A percentile compares a stretch with the other conserved stretches of the same genome.
Conservation (phyloP, 148 eudicot species). For the Silene latifolia region DNA sequence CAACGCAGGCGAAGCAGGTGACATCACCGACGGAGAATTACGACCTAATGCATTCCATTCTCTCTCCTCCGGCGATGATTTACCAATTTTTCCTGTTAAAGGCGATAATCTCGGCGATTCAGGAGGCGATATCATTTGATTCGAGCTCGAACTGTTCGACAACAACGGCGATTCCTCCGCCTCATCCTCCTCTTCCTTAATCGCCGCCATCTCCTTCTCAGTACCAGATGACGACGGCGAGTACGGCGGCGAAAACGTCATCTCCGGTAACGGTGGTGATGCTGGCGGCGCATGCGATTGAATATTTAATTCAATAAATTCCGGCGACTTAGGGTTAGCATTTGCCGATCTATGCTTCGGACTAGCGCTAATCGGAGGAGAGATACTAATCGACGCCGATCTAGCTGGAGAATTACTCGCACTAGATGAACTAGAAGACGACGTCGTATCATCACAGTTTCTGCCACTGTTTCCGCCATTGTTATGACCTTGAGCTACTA, state of each 20-base stretch:
- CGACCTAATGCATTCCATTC: conserved; percentile 33
- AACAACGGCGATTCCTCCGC: conserved; percentile 47
- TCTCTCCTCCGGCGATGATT: conserved; percentile 28
- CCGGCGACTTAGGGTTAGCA: conserved; percentile 65
- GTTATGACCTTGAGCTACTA: conserved; percentile 25
- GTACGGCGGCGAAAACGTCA: conserved; percentile 37
- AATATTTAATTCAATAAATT: conserved; percentile 45
- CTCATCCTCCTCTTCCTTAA: conserved; percentile 36
- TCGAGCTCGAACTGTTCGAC: conserved; percentile 34
- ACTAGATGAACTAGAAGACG: conserved; percentile 49
- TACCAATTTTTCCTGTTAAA: conserved; percentile 24
- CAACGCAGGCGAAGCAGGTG: conserved; percentile 15
- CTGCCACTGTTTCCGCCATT: conserved; percentile 32
- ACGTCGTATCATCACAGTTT: conserved; percentile 33
- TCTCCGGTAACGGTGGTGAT: conserved; percentile 39
- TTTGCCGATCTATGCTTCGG: conserved; percentile 36
- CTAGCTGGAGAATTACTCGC: conserved; percentile 56
- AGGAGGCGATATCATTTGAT: conserved; percentile 30
- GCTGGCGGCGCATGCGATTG: conserved; percentile 16
- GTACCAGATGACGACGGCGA: conserved; percentile 41
- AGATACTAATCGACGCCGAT: conserved; percentile 65
- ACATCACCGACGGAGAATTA: conserved; percentile 19
- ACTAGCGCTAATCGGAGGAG: conserved; percentile 64
- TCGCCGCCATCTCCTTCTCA: conserved; percentile 34
- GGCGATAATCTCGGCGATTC: conserved; percentile 43